phyloP scores from a whole-genome alignment of 331 rosid species.

The Malus hybrid region DNA sequence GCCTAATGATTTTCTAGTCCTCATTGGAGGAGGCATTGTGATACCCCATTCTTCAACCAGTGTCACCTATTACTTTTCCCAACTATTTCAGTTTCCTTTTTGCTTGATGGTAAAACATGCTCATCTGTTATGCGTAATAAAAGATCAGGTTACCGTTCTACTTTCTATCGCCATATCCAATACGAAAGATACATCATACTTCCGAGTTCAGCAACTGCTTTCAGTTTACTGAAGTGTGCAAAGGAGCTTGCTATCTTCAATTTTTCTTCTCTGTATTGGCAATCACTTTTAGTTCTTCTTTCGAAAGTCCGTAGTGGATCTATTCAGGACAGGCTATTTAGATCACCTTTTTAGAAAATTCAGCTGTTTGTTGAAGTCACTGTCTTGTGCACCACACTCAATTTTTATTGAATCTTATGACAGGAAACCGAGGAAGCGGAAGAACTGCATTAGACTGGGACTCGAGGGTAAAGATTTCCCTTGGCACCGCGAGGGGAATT shows the following conservation, averaged over 20 bases:
- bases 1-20: not conserved
- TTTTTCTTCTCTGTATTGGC: not conserved
- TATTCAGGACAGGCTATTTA: not conserved
- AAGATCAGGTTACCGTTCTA: not conserved
- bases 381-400: not conserved
- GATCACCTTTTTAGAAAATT: not conserved
- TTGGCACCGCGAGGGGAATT: slow-evolving; percentile 75
- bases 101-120: not conserved
- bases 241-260: not conserved
- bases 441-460: slow-evolving; percentile 86
- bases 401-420: slow-evolving; percentile 12
- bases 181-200: not conserved
- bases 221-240: not conserved
- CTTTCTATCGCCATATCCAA: not conserved
- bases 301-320: too few relatives aligned
- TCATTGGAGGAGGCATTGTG: not conserved
- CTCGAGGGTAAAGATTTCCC: slow-evolving; percentile 62
- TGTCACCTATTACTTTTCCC: not conserved
- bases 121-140: not conserved
- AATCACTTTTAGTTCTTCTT: not conserved
- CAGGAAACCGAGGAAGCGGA: slow-evolving; percentile 75
- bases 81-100: not conserved
- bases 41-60: not conserved
- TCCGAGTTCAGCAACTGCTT: not conserved
- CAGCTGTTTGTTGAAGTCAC: not conserved